A percentile compares a stretch with the other conserved stretches of the same genome.
Conservation (phyloP, 352 stramenopile genomes). For the Phytophthora sojae region DNA sequence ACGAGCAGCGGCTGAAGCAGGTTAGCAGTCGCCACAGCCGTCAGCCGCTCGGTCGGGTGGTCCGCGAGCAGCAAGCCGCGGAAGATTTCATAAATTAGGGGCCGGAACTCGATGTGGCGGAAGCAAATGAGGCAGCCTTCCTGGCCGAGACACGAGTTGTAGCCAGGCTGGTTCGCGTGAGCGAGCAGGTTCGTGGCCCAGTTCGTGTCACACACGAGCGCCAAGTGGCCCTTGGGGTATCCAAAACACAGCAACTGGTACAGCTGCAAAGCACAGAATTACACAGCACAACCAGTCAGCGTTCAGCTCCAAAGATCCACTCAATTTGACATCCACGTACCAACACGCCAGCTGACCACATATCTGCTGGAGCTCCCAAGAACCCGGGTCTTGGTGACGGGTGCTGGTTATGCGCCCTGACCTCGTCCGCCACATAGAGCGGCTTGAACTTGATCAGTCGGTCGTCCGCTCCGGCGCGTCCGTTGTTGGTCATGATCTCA, state of each 20-base stretch:
- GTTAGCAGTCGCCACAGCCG: conserved; percentile 55
- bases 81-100: conserved; percentile 80
- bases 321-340: conserved; percentile 40
- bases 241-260: conserved; percentile 86
- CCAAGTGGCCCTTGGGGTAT: conserved; percentile 81
- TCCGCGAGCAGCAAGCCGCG: conserved; percentile 61
- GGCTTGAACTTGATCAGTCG: conserved; percentile 84
- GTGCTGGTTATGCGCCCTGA: conserved; percentile 70
- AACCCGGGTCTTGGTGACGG: conserved; percentile 66
- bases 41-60: conserved; percentile 59
- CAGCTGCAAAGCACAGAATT: conserved; percentile 45
- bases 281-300: conserved; percentile 14
- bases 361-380: conserved; percentile 73
- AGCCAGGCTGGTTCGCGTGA: conserved; percentile 54
- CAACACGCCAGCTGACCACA: conserved; percentile 82
- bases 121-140: conserved; percentile 86
- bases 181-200: conserved; percentile 75
- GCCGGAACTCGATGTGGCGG: conserved; percentile 76
- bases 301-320: neutral
- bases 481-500: conserved; percentile 78
- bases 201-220: conserved; percentile 78
- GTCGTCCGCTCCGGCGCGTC: conserved; percentile 56
- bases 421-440: conserved; percentile 75
- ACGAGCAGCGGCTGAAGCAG: conserved; percentile 66
- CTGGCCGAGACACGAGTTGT: conserved; percentile 54